These are phyloP conservation scores for Metarhizium album DNA, from an alignment of 2,329 filamentous ascomycete species.

Conservation along the genomic window DNA sequence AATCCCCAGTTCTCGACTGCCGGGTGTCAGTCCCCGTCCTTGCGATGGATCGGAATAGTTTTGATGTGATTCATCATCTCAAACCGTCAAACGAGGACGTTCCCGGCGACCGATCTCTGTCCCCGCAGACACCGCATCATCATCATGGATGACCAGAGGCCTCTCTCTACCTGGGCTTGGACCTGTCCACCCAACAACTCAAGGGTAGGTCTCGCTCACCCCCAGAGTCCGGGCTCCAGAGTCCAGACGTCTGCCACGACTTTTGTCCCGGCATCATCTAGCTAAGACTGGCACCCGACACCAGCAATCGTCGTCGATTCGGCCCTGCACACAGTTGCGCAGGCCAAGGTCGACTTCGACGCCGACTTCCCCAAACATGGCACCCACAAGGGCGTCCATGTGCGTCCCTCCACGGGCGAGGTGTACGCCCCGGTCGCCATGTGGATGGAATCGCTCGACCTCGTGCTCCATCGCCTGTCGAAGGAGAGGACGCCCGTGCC, in stretches of 20 bases:
- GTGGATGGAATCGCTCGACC: conserved; percentile 88
- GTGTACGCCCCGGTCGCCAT: conserved; percentile 88
- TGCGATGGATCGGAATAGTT: too few relatives aligned
- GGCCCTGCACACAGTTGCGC: conserved; percentile 65
- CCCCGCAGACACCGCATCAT: too few relatives aligned
- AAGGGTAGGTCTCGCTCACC: conserved; percentile 62
- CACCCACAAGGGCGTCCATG: conserved; percentile 78
- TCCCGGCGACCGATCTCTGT: too few relatives aligned
- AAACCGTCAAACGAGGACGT: too few relatives aligned
- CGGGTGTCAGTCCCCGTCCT: too few relatives aligned
- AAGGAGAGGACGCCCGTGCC: conserved; percentile 51
- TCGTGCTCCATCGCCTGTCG: conserved; percentile 65
- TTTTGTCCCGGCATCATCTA: too few relatives aligned
- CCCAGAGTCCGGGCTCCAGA: too few relatives aligned
- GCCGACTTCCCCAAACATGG: conserved; percentile 69
- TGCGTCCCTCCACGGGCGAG: conserved; percentile 72
- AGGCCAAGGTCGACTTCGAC: conserved; percentile 94
- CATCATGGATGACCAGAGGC: conserved; percentile 22
- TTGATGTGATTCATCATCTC: too few relatives aligned
- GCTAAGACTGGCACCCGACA: conserved; percentile 19
- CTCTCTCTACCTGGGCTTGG: conserved; percentile 79
- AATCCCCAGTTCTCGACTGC: not conserved
- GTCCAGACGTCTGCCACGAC: too few relatives aligned
- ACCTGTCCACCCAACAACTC: conserved; percentile 92
- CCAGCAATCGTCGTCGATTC: conserved; percentile 74